Conservation (phyloP, 345 rosid species). For the Rhizophora mangle region DNA sequence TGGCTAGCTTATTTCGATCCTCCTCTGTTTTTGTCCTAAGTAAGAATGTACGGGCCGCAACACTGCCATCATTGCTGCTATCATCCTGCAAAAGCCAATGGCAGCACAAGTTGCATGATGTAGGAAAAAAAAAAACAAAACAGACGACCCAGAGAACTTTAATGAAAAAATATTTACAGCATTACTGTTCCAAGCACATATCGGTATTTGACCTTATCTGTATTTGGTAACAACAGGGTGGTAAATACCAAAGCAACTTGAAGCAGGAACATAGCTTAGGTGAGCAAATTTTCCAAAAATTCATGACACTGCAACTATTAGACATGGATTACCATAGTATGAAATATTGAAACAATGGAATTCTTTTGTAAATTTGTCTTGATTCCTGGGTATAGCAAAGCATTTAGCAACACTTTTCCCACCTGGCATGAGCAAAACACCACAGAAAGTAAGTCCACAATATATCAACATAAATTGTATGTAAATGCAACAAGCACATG, state of each 20-base stretch:
- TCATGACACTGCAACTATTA: neutral
- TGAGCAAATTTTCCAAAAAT: too few relatives aligned
- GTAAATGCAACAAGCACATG: too few relatives aligned
- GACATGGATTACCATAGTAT: constrained; percentile 58
- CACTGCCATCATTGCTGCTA: constrained; percentile 42
- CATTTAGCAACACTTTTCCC: constrained; percentile 84
- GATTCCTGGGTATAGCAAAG: constrained; percentile 82
- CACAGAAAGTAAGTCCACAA: constrained; percentile 9
- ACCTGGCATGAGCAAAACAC: constrained; percentile 41
- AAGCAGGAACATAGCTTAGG: too few relatives aligned
- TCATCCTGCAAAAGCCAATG: constrained; percentile 44
- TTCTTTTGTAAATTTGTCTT: constrained; percentile 74
- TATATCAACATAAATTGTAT: neutral
- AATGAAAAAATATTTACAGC: too few relatives aligned
- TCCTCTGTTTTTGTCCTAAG: constrained; percentile 72
- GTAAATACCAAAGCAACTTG: too few relatives aligned
- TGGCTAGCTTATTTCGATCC: constrained; percentile 69
- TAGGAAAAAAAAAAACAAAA: neutral
- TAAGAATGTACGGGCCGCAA: constrained; percentile 70
- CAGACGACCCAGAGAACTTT: neutral
- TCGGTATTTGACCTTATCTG: too few relatives aligned
- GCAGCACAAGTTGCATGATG: neutral
- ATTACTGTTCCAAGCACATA: too few relatives aligned
- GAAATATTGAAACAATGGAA: constrained; percentile 87
- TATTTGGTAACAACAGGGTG: too few relatives aligned